Evolutionary conservation across 495 filamentous ascomycete species (phyloP).

Genomic region (Neurospora sp.): DNA sequence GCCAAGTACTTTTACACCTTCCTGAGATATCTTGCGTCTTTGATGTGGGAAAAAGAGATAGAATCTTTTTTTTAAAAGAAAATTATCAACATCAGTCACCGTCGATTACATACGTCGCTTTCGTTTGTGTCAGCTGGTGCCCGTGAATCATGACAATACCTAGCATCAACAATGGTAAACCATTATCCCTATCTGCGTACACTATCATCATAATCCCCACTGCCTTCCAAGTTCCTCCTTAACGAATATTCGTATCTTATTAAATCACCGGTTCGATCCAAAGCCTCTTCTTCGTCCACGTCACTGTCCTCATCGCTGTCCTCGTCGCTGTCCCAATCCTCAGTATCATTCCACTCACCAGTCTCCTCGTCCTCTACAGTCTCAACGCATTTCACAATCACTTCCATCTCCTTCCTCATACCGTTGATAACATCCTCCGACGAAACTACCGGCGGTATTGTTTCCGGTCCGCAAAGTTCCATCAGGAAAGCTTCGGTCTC

Average conservation of each 20-base stretch:
- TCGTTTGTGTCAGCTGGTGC: not conserved
- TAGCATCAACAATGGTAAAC: not conserved
- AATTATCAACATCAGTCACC: not conserved
- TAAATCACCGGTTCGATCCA: no score
- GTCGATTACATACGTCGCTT: not conserved
- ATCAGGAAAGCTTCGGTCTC: not conserved
- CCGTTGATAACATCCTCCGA: not conserved
- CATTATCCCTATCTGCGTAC: not conserved
- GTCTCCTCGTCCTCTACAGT: not conserved
- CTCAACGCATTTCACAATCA: not conserved
- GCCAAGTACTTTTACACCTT: not conserved
- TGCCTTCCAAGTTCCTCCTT: not conserved
- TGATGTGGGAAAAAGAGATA: not conserved
- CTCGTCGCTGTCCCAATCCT: not conserved
- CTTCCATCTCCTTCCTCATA: not conserved
- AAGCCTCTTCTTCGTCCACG: no score
- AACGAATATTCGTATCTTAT: no score
- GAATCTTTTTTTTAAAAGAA: not conserved
- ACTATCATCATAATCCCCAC: no score
- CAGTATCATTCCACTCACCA: not conserved
- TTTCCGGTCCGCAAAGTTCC: not conserved
- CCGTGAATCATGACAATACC: not conserved
- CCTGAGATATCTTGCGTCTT: not conserved
- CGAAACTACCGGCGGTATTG: not conserved
- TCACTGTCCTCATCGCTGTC: not conserved